Conservation (phyloP, 306 rosid genomes). For the cucumber (Cucumis sativus) region Cucumber_9930_V3 NC_026658.2:18004501-18005000, state of each 20-base stretch:
- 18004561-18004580: conserved; percentile 1
- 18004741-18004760: background rate
- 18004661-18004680: background rate
- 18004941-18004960: background rate
- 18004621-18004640: background rate
- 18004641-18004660: background rate
- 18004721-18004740: background rate
- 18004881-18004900: background rate
- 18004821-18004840: background rate
- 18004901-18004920: background rate
- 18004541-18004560: background rate
- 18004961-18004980: background rate
- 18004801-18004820: background rate
- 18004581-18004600: background rate
- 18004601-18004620: background rate
- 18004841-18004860: background rate
- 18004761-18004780: background rate
- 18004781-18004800: background rate
- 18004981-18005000: conserved; percentile 69
- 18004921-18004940: background rate
- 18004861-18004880: background rate
- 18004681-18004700: background rate
- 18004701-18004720: background rate
- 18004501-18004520: background rate
- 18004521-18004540: background rate